These are phyloP conservation scores for Terana coerulea DNA, from an alignment of 768 basidiomycete genomes.

Conservation along the genomic window DNA sequence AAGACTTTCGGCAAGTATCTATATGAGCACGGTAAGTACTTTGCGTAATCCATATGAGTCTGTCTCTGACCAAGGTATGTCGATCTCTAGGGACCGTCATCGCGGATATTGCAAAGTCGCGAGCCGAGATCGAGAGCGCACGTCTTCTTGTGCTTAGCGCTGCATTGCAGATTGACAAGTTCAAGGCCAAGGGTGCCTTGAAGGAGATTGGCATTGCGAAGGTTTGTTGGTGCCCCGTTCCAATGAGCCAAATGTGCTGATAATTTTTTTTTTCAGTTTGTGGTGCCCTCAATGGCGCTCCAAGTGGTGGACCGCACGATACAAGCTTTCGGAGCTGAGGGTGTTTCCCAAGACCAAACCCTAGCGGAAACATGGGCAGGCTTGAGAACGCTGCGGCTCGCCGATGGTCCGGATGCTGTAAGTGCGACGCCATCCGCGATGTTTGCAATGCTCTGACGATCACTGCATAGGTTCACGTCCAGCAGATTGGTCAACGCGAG, in stretches of 20 bases:
- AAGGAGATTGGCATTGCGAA: constrained; percentile 99
- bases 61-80: not conserved
- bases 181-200: constrained; percentile 88
- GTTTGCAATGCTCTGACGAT: not conserved
- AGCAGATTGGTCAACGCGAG: constrained; percentile 91
- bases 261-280: constrained; percentile 61
- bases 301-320: constrained; percentile 92
- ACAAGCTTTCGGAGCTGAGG: constrained; percentile 95
- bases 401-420: constrained; percentile 83
- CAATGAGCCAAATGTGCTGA: not conserved
- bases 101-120: constrained; percentile 85
- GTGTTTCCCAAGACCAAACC: constrained; percentile 84
- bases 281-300: constrained; percentile 91
- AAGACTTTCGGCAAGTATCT: constrained; percentile 95
- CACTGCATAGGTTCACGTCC: constrained; percentile 74
- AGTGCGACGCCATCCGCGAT: constrained; percentile 19
- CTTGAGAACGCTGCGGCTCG: constrained; percentile 82
- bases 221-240: constrained; percentile 37
- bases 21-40: constrained; percentile 75
- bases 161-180: constrained; percentile 88
- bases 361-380: constrained; percentile 77
- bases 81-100: constrained; percentile 68
- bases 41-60: not conserved
- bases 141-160: constrained; percentile 89
- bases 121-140: constrained; percentile 89